phyloP scores from a whole-genome alignment of 331 rosid species.

The Malus hybrid region DNA sequence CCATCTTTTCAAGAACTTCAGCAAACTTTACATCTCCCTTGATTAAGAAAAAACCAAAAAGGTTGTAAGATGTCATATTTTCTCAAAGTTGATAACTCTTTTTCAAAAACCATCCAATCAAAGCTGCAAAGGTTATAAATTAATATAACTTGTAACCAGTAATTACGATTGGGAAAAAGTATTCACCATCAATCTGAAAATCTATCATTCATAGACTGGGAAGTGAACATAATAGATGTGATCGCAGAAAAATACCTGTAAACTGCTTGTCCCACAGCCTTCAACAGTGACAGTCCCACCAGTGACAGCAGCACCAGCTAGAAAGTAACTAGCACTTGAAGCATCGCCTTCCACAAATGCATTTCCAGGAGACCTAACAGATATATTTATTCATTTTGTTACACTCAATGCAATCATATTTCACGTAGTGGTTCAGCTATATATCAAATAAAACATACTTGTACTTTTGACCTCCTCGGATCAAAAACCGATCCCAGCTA shows the following conservation, averaged over 20 bases:
- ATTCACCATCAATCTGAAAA: not conserved
- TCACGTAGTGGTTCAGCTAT: slow-evolving; percentile 2
- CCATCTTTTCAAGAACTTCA: slow-evolving; percentile 96
- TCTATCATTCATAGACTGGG: not conserved
- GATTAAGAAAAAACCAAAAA: slow-evolving; percentile 4
- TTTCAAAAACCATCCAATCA: not conserved
- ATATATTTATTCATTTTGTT: slow-evolving; percentile 13
- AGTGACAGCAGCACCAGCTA: slow-evolving; percentile 98
- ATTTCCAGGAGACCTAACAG: slow-evolving; percentile 77
- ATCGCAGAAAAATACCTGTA: slow-evolving; percentile 56
- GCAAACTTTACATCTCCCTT: slow-evolving; percentile 98
- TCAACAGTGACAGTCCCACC: slow-evolving; percentile 95
- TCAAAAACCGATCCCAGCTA: slow-evolving; percentile 76
- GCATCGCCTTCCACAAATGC: slow-evolving; percentile 99
- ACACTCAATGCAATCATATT: slow-evolving; percentile 2
- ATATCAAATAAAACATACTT: slow-evolving; percentile 54
- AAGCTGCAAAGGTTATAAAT: too few species aligned
- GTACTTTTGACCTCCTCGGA: slow-evolving; percentile 94
- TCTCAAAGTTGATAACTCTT: not conserved
- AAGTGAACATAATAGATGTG: not conserved
- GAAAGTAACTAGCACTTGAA: slow-evolving; percentile 98
- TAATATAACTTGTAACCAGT: not conserved
- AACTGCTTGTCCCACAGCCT: slow-evolving; percentile 97
- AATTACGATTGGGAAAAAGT: not conserved
- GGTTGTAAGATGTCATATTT: not conserved